Evolutionary conservation across 1,284 basidiomycete genomes (phyloP).

Genomic region (Inonotus hispidus): DNA sequence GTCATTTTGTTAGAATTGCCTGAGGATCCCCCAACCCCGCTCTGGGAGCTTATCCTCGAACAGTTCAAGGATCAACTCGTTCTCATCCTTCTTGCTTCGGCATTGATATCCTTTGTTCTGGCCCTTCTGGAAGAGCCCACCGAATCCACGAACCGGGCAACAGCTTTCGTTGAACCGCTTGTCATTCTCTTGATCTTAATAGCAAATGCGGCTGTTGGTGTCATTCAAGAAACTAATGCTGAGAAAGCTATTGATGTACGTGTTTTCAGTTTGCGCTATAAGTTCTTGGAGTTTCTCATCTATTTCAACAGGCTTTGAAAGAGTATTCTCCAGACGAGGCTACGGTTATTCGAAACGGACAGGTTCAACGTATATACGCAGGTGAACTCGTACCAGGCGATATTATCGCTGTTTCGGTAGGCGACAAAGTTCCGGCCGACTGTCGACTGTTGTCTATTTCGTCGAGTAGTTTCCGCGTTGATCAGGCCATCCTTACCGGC

Average conservation of each 20-base stretch:
- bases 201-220: slow-evolving; percentile 91
- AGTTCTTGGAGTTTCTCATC: slow-evolving; percentile 15
- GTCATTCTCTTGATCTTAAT: slow-evolving; percentile 93
- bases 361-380: slow-evolving; percentile 72
- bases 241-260: slow-evolving; percentile 93
- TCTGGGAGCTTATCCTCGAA: slow-evolving; percentile 92
- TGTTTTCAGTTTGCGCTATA: slow-evolving; percentile 20
- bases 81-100: slow-evolving; percentile 88
- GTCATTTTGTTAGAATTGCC: slow-evolving; percentile 60
- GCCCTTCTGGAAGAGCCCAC: slow-evolving; percentile 77
- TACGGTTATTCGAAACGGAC: slow-evolving; percentile 77
- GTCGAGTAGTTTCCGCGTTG: slow-evolving; percentile 87
- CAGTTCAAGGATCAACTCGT: slow-evolving; percentile 98
- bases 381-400: slow-evolving; percentile 91
- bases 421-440: slow-evolving; percentile 93
- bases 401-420: slow-evolving; percentile 83
- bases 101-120: slow-evolving; percentile 85
- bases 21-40: slow-evolving; percentile 83
- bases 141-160: slow-evolving; percentile 60
- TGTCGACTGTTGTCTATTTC: slow-evolving; percentile 84
- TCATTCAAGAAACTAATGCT: slow-evolving; percentile 91
- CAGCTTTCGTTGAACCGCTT: slow-evolving; percentile 87
- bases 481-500: slow-evolving; percentile 93
- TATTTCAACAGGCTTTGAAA: slow-evolving; percentile 69
- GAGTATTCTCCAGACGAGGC: slow-evolving; percentile 96